Base-by-base conservation (phyloP, 208 protist genomes). In the Crithidia sp. region DNA sequence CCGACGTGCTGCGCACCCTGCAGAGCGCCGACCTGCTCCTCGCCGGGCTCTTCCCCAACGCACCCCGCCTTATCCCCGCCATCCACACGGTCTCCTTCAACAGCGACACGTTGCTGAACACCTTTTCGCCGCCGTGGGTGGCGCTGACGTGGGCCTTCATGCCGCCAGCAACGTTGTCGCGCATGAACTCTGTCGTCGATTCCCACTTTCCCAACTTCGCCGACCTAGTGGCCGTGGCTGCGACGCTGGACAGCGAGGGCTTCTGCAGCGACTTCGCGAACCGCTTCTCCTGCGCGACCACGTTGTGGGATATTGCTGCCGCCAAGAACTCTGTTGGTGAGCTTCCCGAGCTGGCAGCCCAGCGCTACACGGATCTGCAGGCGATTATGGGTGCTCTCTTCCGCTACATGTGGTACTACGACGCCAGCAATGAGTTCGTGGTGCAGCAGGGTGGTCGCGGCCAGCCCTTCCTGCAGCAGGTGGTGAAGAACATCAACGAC, bases 1-100 rank as follows among this genome's bases (percentile, higher is more conserved):
- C 78, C 16, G 81, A 84, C 55, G 53, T 83, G 60, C 50, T 65
- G 9, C 85, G 85, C 66, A 88, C 80, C 37, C 54, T 88, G 73
- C 83, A 88, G 64, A 88, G 83, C 50, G 79, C 80, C 4, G 57
- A 67, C 9, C 61, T 71, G 28, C 65, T 88, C 16, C 62, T 88
- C 12, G 50, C 39, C 43, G 83, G 83, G 14, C 57, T 82, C 40
- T 88, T 85, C 67, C 69, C 70, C n/a, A 57, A 36, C n/a, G n/a
- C 60, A 7, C 74, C 58, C 62, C 45, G 64, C 62, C 69, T 74
- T 52, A 77, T 78, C 56, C 84, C 87, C 19, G 87, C 71, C 36
- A 74, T 91, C 44, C 78, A 86, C 77, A 87, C 28, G 28, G 28
- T 28, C 28, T 28, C 28, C 28, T 28, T 28, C 28, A 28, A 28